A percentile compares a stretch with the other conserved stretches of the same genome.
phyloP scores from a whole-genome alignment of 305 asterid genomes.

The Solanum hybrid region DNA sequence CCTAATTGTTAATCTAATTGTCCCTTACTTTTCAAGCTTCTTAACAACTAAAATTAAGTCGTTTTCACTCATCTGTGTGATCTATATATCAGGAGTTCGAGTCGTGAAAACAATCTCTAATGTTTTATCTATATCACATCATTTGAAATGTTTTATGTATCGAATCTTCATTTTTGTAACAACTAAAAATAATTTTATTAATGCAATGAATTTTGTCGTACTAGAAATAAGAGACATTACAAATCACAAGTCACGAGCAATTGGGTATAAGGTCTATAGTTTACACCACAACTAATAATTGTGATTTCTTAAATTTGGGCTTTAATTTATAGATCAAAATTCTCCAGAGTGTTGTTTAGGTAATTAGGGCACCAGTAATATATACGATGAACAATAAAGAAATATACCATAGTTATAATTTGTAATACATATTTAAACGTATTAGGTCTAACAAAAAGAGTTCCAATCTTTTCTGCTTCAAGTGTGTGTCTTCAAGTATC shows the following conservation, averaged over 20 bases:
- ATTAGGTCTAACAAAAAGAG: background rate
- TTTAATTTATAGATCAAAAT: background rate
- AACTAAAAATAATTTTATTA: background rate
- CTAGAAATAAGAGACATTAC: background rate
- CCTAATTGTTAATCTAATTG: slow-evolving; percentile 24
- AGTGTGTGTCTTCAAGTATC: background rate
- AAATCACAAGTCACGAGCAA: background rate
- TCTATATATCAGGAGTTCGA: background rate
- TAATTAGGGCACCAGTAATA: background rate
- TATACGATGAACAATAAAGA: background rate
- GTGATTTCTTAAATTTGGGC: background rate
- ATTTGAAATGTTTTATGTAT: background rate
- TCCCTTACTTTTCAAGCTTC: slow-evolving; percentile 29
- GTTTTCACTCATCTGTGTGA: background rate
- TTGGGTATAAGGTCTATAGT: slow-evolving; percentile 1
- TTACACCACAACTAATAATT: background rate
- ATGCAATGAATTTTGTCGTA: background rate
- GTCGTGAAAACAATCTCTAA: background rate
- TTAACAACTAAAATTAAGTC: slow-evolving; percentile 8
- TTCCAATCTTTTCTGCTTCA: background rate
- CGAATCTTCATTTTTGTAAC: rapidly evolving
- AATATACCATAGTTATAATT: background rate
- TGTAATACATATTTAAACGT: background rate
- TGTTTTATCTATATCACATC: background rate
- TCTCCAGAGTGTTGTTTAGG: background rate